Evolutionary conservation across 805 yeast genomes (phyloP).

Genomic region (Millerozyma miso): DNA sequence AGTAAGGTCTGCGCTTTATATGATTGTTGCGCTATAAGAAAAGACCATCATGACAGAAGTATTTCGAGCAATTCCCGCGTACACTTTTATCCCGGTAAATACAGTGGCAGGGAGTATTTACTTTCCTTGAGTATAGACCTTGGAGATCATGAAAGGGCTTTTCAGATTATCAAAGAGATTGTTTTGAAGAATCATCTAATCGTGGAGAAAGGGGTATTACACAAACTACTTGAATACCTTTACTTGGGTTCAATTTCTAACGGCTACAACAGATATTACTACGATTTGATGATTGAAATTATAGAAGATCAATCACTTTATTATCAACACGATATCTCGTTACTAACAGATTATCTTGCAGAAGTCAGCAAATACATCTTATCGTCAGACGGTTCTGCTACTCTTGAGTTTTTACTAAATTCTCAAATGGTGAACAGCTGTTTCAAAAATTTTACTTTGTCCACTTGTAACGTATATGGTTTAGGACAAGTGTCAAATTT

Average conservation of each 20-base stretch:
- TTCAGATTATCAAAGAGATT: slow-evolving; percentile 34
- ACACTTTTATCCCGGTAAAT: slow-evolving; percentile 4
- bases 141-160: slow-evolving; percentile 30
- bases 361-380: slow-evolving; percentile 24
- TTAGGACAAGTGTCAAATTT: slow-evolving; percentile 19
- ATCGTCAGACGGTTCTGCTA: slow-evolving; percentile 9
- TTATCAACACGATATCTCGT: slow-evolving; percentile 14
- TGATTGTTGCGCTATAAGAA: slow-evolving; percentile 31
- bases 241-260: slow-evolving; percentile 20
- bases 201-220: slow-evolving; percentile 23
- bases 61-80: slow-evolving; percentile 6
- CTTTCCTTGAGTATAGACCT: slow-evolving; percentile 29
- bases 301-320: slow-evolving; percentile 31
- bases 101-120: slow-evolving; percentile 24
- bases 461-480: slow-evolving; percentile 30
- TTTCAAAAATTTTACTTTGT: slow-evolving; percentile 22
- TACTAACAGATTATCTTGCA: slow-evolving; percentile 27
- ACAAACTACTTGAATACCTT: slow-evolving; percentile 27
- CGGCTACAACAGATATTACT: slow-evolving; percentile 22
- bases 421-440: slow-evolving; percentile 25
- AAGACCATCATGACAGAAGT: slow-evolving; percentile 23
- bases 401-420: slow-evolving; percentile 20
- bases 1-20: slow-evolving; percentile 27
- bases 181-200: slow-evolving; percentile 27
- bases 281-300: slow-evolving; percentile 27